phyloP scores from a whole-genome alignment of 345 rosid species.

The Dovyalis caffra region DNA sequence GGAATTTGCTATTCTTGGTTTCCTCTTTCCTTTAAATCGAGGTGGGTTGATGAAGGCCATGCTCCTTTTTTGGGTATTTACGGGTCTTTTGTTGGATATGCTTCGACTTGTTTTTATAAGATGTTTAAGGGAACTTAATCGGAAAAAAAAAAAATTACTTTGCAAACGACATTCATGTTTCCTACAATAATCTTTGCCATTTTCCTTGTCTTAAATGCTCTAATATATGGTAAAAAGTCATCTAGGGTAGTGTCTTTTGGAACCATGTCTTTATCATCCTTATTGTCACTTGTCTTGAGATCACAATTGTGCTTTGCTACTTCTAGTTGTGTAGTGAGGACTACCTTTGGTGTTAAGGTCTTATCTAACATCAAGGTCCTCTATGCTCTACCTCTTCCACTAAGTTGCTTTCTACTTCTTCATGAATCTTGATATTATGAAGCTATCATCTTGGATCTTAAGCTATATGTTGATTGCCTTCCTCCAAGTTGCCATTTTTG shows the following conservation, averaged over 20 bases:
- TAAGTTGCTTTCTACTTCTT: constrained; percentile 86
- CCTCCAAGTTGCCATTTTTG: no score
- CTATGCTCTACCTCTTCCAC: constrained; percentile 82
- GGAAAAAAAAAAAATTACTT: constrained; percentile 72
- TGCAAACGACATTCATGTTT: constrained; percentile 73
- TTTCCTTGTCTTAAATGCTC: constrained; percentile 76
- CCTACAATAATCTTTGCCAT: constrained; percentile 59
- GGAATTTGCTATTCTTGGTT: constrained; percentile 88
- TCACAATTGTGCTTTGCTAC: constrained; percentile 86
- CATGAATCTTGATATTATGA: constrained; percentile 86
- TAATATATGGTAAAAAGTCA: constrained; percentile 91
- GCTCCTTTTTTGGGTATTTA: constrained; percentile 90
- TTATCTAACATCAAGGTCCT: constrained; percentile 81
- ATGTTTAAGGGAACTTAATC: constrained; percentile 82
- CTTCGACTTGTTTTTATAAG: constrained; percentile 76
- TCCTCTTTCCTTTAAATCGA: constrained; percentile 87
- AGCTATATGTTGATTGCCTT: constrained; percentile 83
- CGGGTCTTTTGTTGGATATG: constrained; percentile 82
- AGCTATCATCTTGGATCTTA: constrained; percentile 65
- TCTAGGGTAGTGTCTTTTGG: constrained; percentile 95
- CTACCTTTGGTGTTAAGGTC: constrained; percentile 97
- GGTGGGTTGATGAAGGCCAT: constrained; percentile 89
- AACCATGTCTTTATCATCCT: constrained; percentile 85
- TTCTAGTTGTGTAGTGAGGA: constrained; percentile 96
- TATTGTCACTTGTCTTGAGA: constrained; percentile 81